Base-by-base conservation (phyloP, 1,284 basidiomycete genomes). In the Heterobasidion irregulare region DNA sequence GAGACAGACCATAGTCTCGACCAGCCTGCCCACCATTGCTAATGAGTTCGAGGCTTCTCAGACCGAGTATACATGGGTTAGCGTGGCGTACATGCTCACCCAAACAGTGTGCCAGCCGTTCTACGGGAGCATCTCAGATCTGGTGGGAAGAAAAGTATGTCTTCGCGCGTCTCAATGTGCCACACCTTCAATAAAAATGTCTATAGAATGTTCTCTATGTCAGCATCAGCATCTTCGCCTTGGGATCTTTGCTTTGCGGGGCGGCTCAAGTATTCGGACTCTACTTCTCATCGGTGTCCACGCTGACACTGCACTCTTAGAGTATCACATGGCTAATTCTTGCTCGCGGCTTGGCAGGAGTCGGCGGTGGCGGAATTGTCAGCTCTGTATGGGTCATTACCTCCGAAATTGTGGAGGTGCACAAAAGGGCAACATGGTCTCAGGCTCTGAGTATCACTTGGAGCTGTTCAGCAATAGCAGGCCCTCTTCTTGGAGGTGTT, bases 381-480 rank as follows among this genome's bases (percentile, higher is more conserved):
- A 83, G 80, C 61, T 77, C 84, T 47, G 88, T 92, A 47, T 92
- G 89, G 89, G 80, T 88, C 26, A 85, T 92, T 58, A 89, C 86
- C 52, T 79, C 86, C 61, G 88, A 90, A 66, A 82, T 91, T 58
- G 87, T 91, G 45, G 80, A 83, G 63, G 75, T 80, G 41, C 74
- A 73, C 58, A 73, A 78, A 58, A 80, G 86, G 57, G 83, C 88
- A 52, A 87, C 83, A 65, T 92, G 87, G 89, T 89, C 86, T 9
- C 85, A 87, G 67, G 86, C 86, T 19, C 75, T 91, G 44, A 90
- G 86, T 61, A 68, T 89, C 54, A 91, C 89, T 44, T 92, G 89
- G 89, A 83, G 84, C 58, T 86, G 83, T 64, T 92, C 89, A 50
- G 89, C 89, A 38, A 68, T 91, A 56, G 86, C 87, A 54, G 88